Evolutionary conservation across 2,329 filamentous ascomycete genomes (phyloP).

Genomic region (Scedosporium dehoogii): DNA sequence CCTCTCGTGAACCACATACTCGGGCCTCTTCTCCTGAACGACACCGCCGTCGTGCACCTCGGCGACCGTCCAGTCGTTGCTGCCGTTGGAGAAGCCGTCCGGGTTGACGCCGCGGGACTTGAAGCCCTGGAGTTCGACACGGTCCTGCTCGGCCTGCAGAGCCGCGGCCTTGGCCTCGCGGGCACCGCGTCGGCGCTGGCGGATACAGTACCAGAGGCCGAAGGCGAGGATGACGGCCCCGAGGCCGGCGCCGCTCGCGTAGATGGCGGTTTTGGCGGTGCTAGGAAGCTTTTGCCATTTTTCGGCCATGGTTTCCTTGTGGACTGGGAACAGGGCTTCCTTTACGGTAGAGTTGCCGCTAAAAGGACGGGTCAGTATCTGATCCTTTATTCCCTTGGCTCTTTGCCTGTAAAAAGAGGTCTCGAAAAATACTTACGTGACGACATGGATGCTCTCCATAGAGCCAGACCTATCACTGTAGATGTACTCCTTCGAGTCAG

Average conservation of each 20-base stretch:
- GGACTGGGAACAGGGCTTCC: slow-evolving; percentile 28
- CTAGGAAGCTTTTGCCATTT: slow-evolving; percentile 44
- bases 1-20: neutral
- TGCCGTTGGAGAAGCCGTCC: slow-evolving; percentile 25
- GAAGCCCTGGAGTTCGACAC: slow-evolving; percentile 40
- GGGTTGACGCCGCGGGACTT: slow-evolving; percentile 36
- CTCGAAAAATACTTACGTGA: slow-evolving; percentile 30
- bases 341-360: slow-evolving; percentile 49
- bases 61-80: neutral
- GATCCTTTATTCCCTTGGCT: neutral
- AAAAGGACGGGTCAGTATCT: slow-evolving; percentile 13
- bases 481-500: slow-evolving; percentile 50
- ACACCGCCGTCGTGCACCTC: neutral
- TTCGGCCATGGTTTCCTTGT: slow-evolving; percentile 34
- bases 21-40: neutral
- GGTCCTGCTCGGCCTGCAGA: slow-evolving; percentile 34
- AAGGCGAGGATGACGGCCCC: slow-evolving; percentile 29
- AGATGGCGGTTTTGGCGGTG: slow-evolving; percentile 42
- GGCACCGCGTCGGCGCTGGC: slow-evolving; percentile 42
- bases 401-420: neutral
- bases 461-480: slow-evolving; percentile 52
- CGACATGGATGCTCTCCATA: slow-evolving; percentile 53
- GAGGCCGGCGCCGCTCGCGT: slow-evolving; percentile 30
- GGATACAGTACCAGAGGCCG: slow-evolving; percentile 42
- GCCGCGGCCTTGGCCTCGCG: slow-evolving; percentile 38